Conservation (phyloP, 2,329 filamentous ascomycete species). For the Trichoderma lentiforme region DNA sequence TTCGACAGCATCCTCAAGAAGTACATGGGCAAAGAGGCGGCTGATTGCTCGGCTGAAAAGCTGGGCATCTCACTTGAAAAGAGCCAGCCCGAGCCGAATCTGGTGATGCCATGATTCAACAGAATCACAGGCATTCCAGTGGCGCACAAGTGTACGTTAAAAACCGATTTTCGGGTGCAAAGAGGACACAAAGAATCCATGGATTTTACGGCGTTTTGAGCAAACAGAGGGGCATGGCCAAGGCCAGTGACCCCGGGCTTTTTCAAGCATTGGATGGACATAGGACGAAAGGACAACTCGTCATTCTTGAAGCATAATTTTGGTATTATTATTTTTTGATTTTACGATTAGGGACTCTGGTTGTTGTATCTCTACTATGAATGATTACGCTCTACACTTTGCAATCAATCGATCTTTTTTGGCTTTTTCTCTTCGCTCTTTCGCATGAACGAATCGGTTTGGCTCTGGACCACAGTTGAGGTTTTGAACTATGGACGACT, state of each 20-base stretch:
- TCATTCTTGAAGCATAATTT: conserved; percentile 9
- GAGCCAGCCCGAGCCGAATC: conserved; percentile 21
- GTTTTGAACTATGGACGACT: not conserved
- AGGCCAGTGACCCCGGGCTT: conserved; percentile 2
- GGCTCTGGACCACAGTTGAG: not conserved
- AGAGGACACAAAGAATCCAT: conserved; percentile 5
- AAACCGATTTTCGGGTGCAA: not conserved
- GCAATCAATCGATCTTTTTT: not conserved
- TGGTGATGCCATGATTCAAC: conserved; percentile 15
- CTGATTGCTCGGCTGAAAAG: conserved; percentile 38
- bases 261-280: conserved; percentile 12
- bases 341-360: conserved; percentile 1
- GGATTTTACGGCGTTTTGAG: conserved; percentile 19
- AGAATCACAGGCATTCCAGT: not conserved
- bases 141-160: conserved; percentile 17
- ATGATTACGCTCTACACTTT: not conserved
- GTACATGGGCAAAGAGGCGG: conserved; percentile 50
- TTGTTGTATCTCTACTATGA: conserved; percentile 8
- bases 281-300: conserved; percentile 12
- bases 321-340: not conserved
- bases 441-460: not conserved
- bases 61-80: conserved; percentile 57
- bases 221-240: conserved; percentile 5
- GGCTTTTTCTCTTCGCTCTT: not conserved
- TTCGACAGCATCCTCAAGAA: conserved; percentile 76